Percentiles rank a stretch among this genome's conserved stretches.
Conservation (phyloP, 164 flowering plant species). For the Liquidambar formosana region DNA sequence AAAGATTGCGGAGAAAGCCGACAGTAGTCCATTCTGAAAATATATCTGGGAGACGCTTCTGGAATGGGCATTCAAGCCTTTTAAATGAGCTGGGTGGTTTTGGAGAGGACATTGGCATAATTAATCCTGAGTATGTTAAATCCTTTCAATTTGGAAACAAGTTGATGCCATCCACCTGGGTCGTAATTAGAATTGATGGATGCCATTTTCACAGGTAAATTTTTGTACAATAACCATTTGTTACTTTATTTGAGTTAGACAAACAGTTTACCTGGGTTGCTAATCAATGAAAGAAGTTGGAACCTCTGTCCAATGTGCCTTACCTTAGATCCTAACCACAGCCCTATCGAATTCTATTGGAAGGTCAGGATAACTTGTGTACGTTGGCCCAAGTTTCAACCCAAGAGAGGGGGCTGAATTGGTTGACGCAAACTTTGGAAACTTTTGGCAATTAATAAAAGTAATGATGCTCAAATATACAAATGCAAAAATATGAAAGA, state of each 20-base stretch:
- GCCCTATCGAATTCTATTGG: not conserved
- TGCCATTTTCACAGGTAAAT: conserved; percentile 77
- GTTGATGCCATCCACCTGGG: conserved; percentile 74
- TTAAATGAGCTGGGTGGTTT: conserved; percentile 51
- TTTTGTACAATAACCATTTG: not conserved
- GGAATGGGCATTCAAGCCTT: conserved; percentile 50
- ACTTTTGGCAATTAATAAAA: too few species aligned
- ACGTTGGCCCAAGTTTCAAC: too few species aligned
- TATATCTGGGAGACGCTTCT: conserved; percentile 49
- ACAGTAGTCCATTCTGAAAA: conserved; percentile 39
- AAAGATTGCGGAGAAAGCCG: conserved; percentile 44
- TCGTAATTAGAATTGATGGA: conserved; percentile 81
- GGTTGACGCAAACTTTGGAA: too few species aligned
- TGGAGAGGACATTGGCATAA: conserved; percentile 30
- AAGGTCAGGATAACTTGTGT: not conserved
- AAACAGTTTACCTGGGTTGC: not conserved
- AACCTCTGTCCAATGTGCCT: not conserved
- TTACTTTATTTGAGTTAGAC: too few species aligned
- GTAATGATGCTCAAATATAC: too few species aligned
- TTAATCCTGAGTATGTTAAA: conserved; percentile 49
- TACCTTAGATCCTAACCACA: not conserved
- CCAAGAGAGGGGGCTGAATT: too few species aligned
- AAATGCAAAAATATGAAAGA: too few species aligned
- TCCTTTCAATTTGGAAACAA: conserved; percentile 51
- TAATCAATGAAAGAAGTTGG: not conserved